These are phyloP conservation scores for Durotheca rogersii DNA, from an alignment of 495 filamentous ascomycete genomes.

Conservation along the genomic window DNA sequence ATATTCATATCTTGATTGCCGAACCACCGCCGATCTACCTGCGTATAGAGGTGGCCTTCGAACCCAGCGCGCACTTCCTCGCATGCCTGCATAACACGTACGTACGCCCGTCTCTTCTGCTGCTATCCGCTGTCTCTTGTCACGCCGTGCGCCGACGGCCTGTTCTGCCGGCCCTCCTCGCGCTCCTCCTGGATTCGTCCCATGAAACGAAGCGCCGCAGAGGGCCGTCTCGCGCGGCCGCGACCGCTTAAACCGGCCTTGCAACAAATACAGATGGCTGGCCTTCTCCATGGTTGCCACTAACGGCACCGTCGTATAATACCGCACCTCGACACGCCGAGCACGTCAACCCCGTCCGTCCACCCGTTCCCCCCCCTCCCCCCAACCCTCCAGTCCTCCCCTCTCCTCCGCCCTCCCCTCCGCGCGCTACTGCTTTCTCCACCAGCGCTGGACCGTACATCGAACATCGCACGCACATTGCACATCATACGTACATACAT, in stretches of 20 bases:
- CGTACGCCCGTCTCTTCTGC: too few relatives aligned
- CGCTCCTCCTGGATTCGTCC: conserved; percentile 7
- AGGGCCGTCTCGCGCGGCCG: conserved; percentile 14
- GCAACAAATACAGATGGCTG: neutral
- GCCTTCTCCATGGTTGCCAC: conserved; percentile 2
- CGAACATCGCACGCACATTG: conserved; percentile 23
- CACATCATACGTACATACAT: too few relatives aligned
- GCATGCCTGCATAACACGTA: too few relatives aligned
- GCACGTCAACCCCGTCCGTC: conserved; percentile 19
- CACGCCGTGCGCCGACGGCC: conserved; percentile 6
- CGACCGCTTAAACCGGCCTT: conserved; percentile 18
- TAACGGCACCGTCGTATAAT: conserved; percentile 15
- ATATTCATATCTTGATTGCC: too few relatives aligned
- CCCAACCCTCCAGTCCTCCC: neutral
- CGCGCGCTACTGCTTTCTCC: conserved; percentile 6
- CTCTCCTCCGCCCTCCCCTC: conserved; percentile 3
- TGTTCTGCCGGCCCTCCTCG: neutral
- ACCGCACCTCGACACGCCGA: neutral
- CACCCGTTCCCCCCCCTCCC: conserved; percentile 7
- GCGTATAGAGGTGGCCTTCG: too few relatives aligned
- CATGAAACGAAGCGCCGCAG: conserved; percentile 9
- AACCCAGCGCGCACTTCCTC: too few relatives aligned
- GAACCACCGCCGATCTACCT: too few relatives aligned
- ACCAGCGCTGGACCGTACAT: too few relatives aligned
- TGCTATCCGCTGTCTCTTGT: conserved; percentile 3